Base-by-base conservation (phyloP, 257 asterid genomes). In the Thymus mandschuricus region DNA sequence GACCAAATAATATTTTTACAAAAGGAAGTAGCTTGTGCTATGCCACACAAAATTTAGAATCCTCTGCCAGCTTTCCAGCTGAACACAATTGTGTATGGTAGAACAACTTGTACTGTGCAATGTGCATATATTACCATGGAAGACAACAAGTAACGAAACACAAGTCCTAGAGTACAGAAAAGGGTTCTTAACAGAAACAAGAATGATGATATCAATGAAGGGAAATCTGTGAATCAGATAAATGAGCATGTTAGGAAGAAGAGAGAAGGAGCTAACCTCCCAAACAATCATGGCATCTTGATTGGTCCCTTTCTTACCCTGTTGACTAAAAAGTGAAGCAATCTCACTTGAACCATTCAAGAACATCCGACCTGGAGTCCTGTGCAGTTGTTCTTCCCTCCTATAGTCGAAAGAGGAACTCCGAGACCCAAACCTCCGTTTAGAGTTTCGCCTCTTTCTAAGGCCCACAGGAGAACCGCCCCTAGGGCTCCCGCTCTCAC, bases 261-360 rank as follows among this genome's bases (percentile, higher is more conserved):
- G 76, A 44, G 72, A 46, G 59, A 52, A 75, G 64, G 46, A 73
- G 56, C 79, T 68, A 66, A 93, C 98, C 98, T 91, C 98, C 98
- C 98, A 93, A 83, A 93, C 96, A 78, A 91, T 69, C 96, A 93
- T 86, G 61, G 98, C 98, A 80, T 93, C 98, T 79, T 93, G 98
- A 81, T 91, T 93, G 80, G 91, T 76, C 71, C 97, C 97, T 83
- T 93, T 93, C 89, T 66, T 93, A 71, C 97, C 98, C 71, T 93
- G 97, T 76, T 89, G 96, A 33, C 95, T 89, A 62, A 72, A 93
- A 31, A 93, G 86, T 10, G 96, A 79, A 45, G 97, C 97, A 55
- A 61, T 84, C n/a, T 87, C 91, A 60, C 81, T 89, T 5, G 96
- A 93, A 15, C 98, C 98, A 65, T 87, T 93, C 78, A 87, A 74